Base-by-base conservation (phyloP, 495 filamentous ascomycete genomes). In the Glonium stellatum region DNA sequence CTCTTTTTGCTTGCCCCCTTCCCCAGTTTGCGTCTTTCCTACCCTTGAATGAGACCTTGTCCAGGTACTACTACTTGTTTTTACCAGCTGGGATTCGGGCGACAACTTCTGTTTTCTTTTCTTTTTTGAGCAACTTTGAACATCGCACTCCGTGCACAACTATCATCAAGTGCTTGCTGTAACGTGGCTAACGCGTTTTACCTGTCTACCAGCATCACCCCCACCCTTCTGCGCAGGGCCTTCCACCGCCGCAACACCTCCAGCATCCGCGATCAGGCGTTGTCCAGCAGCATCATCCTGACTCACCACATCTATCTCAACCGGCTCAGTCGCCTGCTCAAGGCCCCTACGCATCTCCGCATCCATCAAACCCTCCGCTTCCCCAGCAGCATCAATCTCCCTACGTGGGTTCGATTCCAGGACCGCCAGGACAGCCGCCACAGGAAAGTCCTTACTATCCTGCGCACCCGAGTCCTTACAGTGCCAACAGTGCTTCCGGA, bases 401-500 rank as follows among this genome's bases (percentile, higher is more conserved):
- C 0, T 76, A 76, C 71, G 64, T 71, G 36, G 67, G 63, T 19
- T 57, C 64, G 13, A 61, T 74, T 25, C 70, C 66, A 48, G 67
- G 65, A 51, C 60, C 68, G 18, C 60, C 65, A 35, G 69, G 64
- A 27, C 73, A 67, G 56, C 64, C 57, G 34, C 66, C 66, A 36
- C 66, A 65, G 44, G 72, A 74, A 49, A 64, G 66, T 5, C 69
- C 70, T 44, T 76, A 73, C 69, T 76, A 72, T 46, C 62, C 53
- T 25, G 65, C 73, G 12, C 72, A 74, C 55, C 71, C 73, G 12
- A 74, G 72, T 54, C 72, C 73, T 27, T 76, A 74, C 56, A 75
- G 70, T 54, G 65, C 71, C 5, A 69, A 72, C 59, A 76, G 70
- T 60, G 69, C 67, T n/a, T 47, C 72, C 19, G 71, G 68, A 37